Base-by-base conservation (phyloP, 345 rosid genomes). In the Brassica cretica region DNA sequence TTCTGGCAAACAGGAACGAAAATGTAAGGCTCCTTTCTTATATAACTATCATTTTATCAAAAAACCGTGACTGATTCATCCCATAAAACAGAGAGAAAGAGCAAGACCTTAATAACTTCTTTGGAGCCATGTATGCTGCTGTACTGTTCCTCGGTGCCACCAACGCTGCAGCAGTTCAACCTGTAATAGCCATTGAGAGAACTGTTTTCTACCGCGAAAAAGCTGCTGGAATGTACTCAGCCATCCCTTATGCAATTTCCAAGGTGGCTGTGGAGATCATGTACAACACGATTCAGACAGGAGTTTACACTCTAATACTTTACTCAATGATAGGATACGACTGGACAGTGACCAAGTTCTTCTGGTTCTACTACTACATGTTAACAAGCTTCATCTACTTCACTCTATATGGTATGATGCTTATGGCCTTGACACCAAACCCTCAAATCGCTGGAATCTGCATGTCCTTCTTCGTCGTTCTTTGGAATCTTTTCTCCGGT, bases 401-500 rank as follows among this genome's bases (percentile, higher is more conserved):
- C 87, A 87, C 94, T 0, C 6, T 93, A 35, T 93, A 86, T 21
- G 94, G 96, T 15, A 88, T 93, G 96, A 93, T 91, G 96, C 55
- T 85, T 71, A 85, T 88, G 6, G 94, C 97, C 11, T 68, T 93
- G 73, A 90, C 94, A 67, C 93, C 96, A 0, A 86, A 86, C 83
- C 85, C 77, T 60, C 91, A 93, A 83, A 78, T 91, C 32, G 93
- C 90, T 0, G 88, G 93, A 59, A 84, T 93, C 71, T 76, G 64
- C 76, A 86, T 88, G 97, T 82, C 91, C 24, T 93, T 91, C 92
- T 91, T 90, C 90, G 74, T 90, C 41, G 82, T 89, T 70, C 84
- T 91, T 33, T 90, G 98, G 98, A 93, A 90, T 84, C 84, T 93
- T 81, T 93, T 93, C 84, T 84, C 93, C 2, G 97, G 97, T 64